Conservation (phyloP, 768 basidiomycete genomes). For the Peribolospora baueri region DNA sequence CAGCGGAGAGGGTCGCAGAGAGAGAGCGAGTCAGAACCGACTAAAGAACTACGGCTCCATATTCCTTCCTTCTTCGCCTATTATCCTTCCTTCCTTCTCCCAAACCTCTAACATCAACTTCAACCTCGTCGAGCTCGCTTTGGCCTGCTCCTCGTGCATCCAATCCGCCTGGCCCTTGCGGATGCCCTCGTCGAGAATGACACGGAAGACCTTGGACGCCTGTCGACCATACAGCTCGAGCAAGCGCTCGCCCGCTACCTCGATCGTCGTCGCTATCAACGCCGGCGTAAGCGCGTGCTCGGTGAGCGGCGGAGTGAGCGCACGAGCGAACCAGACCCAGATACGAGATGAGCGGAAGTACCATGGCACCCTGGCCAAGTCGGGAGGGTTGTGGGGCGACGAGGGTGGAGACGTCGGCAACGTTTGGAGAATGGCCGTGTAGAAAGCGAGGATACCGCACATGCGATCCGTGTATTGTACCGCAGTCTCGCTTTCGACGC, state of each 20-base stretch:
- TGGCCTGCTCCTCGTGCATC: constrained; percentile 3
- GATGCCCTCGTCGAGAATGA: background rate
- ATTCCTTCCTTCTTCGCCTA: too few relatives aligned
- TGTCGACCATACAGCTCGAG: constrained; percentile 9
- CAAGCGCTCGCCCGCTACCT: constrained; percentile 5
- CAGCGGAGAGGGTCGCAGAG: too few relatives aligned
- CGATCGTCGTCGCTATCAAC: constrained; percentile 9
- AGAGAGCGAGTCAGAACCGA: too few relatives aligned
- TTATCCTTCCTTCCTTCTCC: constrained; percentile 5
- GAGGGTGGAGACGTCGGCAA: background rate
- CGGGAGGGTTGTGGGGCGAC: constrained; percentile 1
- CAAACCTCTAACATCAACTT: constrained; percentile 9
- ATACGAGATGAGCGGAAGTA: constrained; percentile 12
- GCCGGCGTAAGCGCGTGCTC: constrained; percentile 10
- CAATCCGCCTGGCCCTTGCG: background rate
- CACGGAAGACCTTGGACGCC: constrained; percentile 4
- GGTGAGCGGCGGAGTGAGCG: constrained; percentile 9
- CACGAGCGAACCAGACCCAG: constrained; percentile 8
- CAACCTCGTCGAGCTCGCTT: constrained; percentile 5
- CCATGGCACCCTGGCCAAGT: constrained; percentile 6
- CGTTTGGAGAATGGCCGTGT: constrained; percentile 41
- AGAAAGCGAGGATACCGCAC: constrained; percentile 60
- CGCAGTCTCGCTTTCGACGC: constrained; percentile 27
- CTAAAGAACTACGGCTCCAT: too few relatives aligned
- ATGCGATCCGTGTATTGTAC: constrained; percentile 43